phyloP scores from a whole-genome alignment of 495 filamentous ascomycete species.

The Neurospora pannonica region DNA sequence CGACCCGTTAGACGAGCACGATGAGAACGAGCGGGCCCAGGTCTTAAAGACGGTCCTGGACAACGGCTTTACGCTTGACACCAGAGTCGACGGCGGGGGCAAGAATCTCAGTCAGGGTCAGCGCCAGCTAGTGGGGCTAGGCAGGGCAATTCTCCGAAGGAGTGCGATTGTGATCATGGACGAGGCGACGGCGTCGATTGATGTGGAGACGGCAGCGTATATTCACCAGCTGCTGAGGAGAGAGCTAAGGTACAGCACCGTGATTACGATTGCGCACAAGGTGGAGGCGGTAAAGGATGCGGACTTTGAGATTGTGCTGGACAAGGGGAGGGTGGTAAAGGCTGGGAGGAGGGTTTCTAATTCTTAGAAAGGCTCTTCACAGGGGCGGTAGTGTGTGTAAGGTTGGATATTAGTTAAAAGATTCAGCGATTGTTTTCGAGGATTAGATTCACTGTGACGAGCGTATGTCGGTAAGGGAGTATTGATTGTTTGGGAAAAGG shows the following conservation, averaged over 20 bases:
- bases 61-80: constrained; percentile 30
- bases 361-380: neutral
- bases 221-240: constrained; percentile 69
- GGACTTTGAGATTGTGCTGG: constrained; percentile 62
- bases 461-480: neutral
- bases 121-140: constrained; percentile 50
- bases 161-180: constrained; percentile 57
- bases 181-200: constrained; percentile 81
- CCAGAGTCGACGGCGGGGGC: constrained; percentile 44
- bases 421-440: neutral
- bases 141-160: constrained; percentile 47
- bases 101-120: constrained; percentile 55
- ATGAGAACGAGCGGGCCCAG: constrained; percentile 36
- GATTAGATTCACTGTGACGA: neutral
- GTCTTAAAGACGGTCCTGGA: constrained; percentile 36
- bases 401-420: neutral
- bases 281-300: constrained; percentile 71
- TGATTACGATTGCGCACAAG: constrained; percentile 81
- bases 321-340: constrained; percentile 46
- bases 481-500: neutral
- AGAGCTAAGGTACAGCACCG: constrained; percentile 68
- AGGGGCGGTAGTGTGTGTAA: neutral
- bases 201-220: constrained; percentile 63
- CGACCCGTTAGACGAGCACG: constrained; percentile 39
- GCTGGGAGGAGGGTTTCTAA: constrained; percentile 10